Evolutionary conservation across 2,329 filamentous ascomycete species (phyloP).

Genomic region (Talaromyces albobiverticillius): DNA sequence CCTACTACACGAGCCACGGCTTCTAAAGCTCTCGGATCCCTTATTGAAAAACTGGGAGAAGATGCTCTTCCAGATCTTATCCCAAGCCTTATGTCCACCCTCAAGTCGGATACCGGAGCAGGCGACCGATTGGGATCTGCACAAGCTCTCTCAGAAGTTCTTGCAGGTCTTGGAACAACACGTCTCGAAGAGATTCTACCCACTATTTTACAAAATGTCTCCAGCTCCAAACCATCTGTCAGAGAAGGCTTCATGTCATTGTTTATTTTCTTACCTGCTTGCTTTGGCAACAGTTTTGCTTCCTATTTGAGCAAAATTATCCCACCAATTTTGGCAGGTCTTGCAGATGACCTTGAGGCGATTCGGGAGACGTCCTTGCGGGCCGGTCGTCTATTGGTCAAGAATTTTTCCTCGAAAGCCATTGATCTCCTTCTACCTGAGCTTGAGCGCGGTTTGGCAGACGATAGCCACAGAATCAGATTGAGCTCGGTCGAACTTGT

Average conservation of each 20-base stretch:
- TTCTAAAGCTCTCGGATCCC: conserved; percentile 89
- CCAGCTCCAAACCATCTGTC: conserved; percentile 83
- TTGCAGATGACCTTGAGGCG: conserved; percentile 93
- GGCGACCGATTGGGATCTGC: conserved; percentile 94
- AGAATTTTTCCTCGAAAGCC: conserved; percentile 94
- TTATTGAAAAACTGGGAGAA: conserved; percentile 97
- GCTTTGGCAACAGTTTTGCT: conserved; percentile 97
- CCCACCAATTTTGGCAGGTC: conserved; percentile 85
- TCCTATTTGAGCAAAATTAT: conserved; percentile 95
- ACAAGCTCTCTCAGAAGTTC: conserved; percentile 92
- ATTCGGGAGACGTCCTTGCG: conserved; percentile 96
- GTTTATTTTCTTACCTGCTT: conserved; percentile 98
- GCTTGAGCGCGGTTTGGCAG: conserved; percentile 91
- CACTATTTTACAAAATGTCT: conserved; percentile 93
- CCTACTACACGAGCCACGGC: conserved; percentile 94
- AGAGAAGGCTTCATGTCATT: conserved; percentile 99
- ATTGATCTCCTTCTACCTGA: conserved; percentile 93
- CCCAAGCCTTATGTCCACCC: conserved; percentile 92
- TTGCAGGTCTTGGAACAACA: conserved; percentile 88
- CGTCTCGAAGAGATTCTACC: conserved; percentile 93
- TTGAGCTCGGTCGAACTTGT: conserved; percentile 97
- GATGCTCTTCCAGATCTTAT: conserved; percentile 96
- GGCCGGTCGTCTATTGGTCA: conserved; percentile 89
- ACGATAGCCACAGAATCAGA: conserved; percentile 95
- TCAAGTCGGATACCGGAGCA: conserved; percentile 95